Conservation (phyloP, 768 basidiomycete genomes). For the Boletus insuetus region DNA sequence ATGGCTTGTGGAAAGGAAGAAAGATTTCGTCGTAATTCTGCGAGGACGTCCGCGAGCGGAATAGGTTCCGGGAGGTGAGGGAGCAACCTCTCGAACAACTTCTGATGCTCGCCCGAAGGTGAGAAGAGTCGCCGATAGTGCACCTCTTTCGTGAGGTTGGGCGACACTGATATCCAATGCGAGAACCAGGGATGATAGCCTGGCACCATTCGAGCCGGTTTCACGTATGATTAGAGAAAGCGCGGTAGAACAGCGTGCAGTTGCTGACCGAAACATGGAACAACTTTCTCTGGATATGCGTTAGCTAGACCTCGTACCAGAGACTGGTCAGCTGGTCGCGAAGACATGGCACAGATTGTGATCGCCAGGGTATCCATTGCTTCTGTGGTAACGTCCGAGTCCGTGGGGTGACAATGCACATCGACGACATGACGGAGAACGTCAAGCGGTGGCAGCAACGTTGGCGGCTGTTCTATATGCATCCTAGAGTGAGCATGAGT, state of each 20-base stretch:
- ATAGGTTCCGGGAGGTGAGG: conserved; percentile 70
- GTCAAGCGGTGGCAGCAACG: conserved; percentile 25
- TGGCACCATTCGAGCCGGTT: conserved; percentile 29
- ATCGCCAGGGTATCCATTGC: conserved; percentile 58
- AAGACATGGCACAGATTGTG: conserved; percentile 83
- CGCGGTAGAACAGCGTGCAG: conserved; percentile 6
- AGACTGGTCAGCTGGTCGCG: conserved; percentile 61
- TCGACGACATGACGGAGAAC: conserved; percentile 75
- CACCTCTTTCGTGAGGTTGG: conserved; percentile 49
- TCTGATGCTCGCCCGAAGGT: conserved; percentile 30
- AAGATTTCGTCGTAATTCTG: conserved; percentile 59
- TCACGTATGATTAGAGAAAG: conserved; percentile 8
- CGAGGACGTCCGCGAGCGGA: conserved; percentile 55
- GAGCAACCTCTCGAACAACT: conserved; percentile 56
- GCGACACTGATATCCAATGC: conserved; percentile 61
- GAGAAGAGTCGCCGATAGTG: conserved; percentile 80
- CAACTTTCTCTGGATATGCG: conserved; percentile 59
- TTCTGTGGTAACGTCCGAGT: conserved; percentile 49
- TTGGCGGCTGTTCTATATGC: not conserved
- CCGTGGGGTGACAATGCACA: conserved; percentile 92
- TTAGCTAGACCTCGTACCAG: conserved; percentile 66
- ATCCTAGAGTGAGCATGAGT: not conserved
- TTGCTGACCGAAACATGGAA: conserved; percentile 85
- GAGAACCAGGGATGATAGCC: conserved; percentile 96
- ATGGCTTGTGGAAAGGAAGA: conserved; percentile 64